Base-by-base conservation (phyloP, 305 asterid genomes). In the Rubia peregrina region DNA sequence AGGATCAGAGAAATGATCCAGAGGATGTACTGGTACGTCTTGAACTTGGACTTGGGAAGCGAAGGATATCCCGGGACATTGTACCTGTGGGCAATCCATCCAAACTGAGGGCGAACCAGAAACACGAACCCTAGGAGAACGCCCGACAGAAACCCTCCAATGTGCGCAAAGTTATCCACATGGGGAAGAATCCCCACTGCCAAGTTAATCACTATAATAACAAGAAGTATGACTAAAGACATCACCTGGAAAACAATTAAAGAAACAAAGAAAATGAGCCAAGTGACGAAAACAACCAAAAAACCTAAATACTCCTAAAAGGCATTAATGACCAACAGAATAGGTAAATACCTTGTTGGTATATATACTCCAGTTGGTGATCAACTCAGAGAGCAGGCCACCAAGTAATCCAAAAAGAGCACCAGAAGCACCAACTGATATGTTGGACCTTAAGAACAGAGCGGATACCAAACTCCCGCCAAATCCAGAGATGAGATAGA, bases 341-440 rank as follows among this genome's bases (percentile, higher is more conserved):
- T 49, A 5, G 24, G 33, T 19, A 71, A 12, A 19, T 78, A 84
- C 88, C 88, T 84, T 84, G 68, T 84, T 82, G 43, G 74, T 76
- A 24, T 84, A 84, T 67, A 82, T 84, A 17, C 86, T 75, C 88
- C 84, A 84, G 66, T 84, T 84, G 57, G 85, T 84, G 51, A 84
- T 77, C 62, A 84, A 76, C 53, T 84, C 86, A 19, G 88, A 84
- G 75, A 84, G 88, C 88, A 84, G 82, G 73, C 86, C 73, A 2
- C 88, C 88, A 55, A 84, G 82, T 61, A 82, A 76, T 41, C 88
- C 88, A 71, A 84, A 84, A 53, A 84, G 82, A 62, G 88, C 86
- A 73, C 86, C 88, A 24, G 88, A 84, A 78, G 88, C 88, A 56
- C 88, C 88, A 17, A 84, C 88, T 21, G 88, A 84, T 77, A 84